These are phyloP conservation scores for Fusarium torreyae DNA, from an alignment of 2,329 filamentous ascomycete species.

Conservation along the genomic window DNA sequence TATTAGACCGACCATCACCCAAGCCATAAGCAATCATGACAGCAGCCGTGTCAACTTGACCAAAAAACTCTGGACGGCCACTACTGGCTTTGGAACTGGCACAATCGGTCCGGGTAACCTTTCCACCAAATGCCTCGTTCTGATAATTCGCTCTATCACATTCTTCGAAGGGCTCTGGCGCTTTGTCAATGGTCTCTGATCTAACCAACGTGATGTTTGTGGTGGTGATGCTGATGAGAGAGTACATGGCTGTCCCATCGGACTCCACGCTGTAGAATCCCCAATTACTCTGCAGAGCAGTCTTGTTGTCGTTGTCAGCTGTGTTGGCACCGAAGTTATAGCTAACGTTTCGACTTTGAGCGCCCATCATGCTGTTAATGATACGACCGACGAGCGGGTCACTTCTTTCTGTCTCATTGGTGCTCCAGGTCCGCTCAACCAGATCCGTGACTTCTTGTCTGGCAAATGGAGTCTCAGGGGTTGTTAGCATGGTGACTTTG, in stretches of 20 bases:
- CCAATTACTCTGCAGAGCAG: slow-evolving; percentile 24
- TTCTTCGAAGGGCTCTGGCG: slow-evolving; percentile 10
- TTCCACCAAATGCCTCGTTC: slow-evolving; percentile 39
- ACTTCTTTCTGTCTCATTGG: slow-evolving; percentile 14
- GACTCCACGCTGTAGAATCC: background rate
- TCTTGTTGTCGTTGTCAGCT: slow-evolving; percentile 5
- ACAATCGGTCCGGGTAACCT: slow-evolving; percentile 25
- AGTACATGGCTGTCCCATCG: background rate
- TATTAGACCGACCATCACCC: slow-evolving; percentile 26
- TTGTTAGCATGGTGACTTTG: slow-evolving; percentile 31
- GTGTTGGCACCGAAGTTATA: slow-evolving; percentile 23
- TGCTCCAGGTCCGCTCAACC: slow-evolving; percentile 19
- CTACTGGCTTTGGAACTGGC: background rate
- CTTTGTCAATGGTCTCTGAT: slow-evolving; percentile 17
- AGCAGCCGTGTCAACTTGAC: slow-evolving; percentile 39
- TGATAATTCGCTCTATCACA: slow-evolving; percentile 27
- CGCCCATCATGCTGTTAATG: slow-evolving; percentile 21
- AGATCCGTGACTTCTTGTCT: slow-evolving; percentile 17
- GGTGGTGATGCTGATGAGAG: slow-evolving; percentile 13
- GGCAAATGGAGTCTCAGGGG: background rate
- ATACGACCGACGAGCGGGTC: slow-evolving; percentile 12
- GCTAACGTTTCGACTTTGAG: slow-evolving; percentile 18
- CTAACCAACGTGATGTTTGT: slow-evolving; percentile 40
- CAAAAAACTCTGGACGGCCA: slow-evolving; percentile 12
- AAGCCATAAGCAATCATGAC: slow-evolving; percentile 24